Evolutionary conservation across 73 alveolate genomes (phyloP).

Genomic region (Breviolum minutum): DNA sequence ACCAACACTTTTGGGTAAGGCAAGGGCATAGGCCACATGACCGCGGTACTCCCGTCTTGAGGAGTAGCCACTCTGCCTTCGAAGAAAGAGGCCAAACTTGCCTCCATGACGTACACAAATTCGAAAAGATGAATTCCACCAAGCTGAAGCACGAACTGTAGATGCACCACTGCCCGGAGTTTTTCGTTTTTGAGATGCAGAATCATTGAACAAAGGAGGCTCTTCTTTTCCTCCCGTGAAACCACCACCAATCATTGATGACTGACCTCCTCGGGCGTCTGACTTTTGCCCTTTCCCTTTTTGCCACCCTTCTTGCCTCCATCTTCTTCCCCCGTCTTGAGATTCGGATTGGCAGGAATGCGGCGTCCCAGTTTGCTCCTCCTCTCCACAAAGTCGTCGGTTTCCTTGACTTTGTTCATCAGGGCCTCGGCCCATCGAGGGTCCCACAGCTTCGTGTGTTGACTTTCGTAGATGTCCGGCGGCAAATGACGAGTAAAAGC

Average conservation of each 20-base stretch:
- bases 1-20: neutral
- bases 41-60: neutral
- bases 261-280: no score
- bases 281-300: neutral
- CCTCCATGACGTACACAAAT: neutral
- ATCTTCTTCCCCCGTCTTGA: neutral
- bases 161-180: no score
- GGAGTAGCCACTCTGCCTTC: neutral
- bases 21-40: constrained; percentile 26
- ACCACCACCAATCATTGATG: no score
- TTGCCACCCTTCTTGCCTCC: neutral
- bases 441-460: neutral
- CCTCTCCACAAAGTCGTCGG: neutral
- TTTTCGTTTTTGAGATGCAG: no score
- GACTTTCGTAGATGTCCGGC: neutral
- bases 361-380: neutral
- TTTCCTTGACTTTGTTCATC: neutral
- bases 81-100: neutral
- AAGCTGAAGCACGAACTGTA: neutral
- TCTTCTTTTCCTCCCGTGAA: no score
- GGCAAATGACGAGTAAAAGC: neutral
- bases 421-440: neutral
- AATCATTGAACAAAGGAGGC: no score
- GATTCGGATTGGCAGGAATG: no score
- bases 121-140: neutral